phyloP scores from a whole-genome alignment of 352 stramenopile species.

The Blastocystis sp. region DNA sequence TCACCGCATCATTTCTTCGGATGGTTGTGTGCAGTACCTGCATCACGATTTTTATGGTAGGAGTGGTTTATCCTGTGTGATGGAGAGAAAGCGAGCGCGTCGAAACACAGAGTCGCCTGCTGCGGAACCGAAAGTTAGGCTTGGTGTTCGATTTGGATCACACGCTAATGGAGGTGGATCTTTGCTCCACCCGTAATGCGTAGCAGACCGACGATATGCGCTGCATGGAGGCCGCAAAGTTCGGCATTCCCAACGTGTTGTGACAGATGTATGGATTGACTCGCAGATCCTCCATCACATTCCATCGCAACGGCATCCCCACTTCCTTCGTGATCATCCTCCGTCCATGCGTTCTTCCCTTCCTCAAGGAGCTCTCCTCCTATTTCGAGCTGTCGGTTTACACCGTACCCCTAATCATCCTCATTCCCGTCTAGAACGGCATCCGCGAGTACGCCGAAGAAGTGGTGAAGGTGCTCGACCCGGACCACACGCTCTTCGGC shows the following conservation, averaged over 20 bases:
- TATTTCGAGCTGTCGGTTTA: conserved; percentile 58
- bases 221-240: conserved; percentile 1
- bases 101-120: conserved; percentile 12
- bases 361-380: conserved; percentile 46
- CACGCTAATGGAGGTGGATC: conserved; percentile 54
- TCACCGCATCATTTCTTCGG: conserved; percentile 40
- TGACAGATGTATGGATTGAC: background rate
- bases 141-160: conserved; percentile 61
- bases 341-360: background rate
- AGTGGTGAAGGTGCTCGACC: conserved; percentile 27
- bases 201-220: conserved; percentile 45
- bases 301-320: conserved; percentile 2
- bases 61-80: background rate
- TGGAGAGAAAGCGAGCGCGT: conserved; percentile 19
- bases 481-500: conserved; percentile 15
- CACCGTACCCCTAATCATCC: background rate
- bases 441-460: conserved; percentile 53
- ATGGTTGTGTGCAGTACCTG: conserved; percentile 58
- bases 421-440: conserved; percentile 26
- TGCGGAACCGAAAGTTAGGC: conserved; percentile 23
- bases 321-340: conserved; percentile 32
- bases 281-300: conserved; percentile 19
- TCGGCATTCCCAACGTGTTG: conserved; percentile 53
- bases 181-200: background rate
- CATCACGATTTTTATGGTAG: conserved; percentile 46